Evolutionary conservation across 768 basidiomycete genomes (phyloP).

Genomic region (Mycena kentingensis): DNA sequence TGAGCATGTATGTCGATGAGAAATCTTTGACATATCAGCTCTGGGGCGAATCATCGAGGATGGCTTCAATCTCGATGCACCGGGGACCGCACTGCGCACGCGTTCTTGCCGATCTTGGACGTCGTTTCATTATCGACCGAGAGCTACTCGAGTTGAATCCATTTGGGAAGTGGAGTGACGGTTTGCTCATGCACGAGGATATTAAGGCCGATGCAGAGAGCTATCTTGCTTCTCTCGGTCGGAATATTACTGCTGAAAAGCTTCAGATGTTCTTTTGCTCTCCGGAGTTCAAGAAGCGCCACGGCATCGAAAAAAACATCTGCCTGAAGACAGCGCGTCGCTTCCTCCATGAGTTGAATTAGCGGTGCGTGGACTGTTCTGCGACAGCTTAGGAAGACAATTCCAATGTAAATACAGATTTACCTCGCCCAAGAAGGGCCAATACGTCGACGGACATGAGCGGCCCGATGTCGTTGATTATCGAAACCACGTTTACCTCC

Average conservation of each 20-base stretch:
- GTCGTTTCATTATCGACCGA: not conserved
- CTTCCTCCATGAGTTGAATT: not conserved
- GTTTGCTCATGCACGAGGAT: constrained; percentile 25
- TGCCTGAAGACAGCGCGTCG: not conserved
- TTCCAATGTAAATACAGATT: too few species aligned
- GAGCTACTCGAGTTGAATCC: constrained; percentile 4
- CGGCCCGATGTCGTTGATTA: constrained; percentile 35
- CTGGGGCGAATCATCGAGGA: not conserved
- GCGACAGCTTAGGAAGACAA: too few species aligned
- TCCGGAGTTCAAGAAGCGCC: not conserved
- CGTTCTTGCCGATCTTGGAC: not conserved
- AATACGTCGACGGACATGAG: constrained; percentile 39
- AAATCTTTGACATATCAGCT: not conserved
- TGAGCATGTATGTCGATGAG: not conserved
- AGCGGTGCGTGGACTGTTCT: too few species aligned
- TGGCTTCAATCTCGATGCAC: not conserved
- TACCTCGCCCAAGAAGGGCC: constrained; percentile 13
- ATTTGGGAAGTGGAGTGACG: constrained; percentile 9
- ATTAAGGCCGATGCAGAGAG: constrained; percentile 15
- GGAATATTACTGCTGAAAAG: not conserved
- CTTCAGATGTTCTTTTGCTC: not conserved
- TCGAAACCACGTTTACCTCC: constrained; percentile 28
- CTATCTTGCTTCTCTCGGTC: constrained; percentile 1
- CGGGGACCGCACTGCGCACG: constrained; percentile 6
- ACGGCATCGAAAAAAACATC: not conserved